These are phyloP conservation scores for Syzygium aqueum DNA, from an alignment of 345 rosid species.

Conservation along the genomic window DNA sequence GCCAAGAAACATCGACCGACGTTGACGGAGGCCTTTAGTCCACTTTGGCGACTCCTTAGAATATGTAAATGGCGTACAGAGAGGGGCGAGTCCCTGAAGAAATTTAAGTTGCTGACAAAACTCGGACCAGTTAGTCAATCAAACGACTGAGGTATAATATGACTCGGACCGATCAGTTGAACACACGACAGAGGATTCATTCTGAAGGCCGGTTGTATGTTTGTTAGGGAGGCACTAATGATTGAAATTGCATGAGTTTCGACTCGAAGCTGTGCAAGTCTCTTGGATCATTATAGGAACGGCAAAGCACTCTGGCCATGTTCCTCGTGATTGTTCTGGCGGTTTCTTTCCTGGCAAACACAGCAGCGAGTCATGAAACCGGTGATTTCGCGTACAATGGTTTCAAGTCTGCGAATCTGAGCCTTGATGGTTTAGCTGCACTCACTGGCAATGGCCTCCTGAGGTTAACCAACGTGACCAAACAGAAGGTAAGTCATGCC, in stretches of 20 bases:
- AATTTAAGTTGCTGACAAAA: background rate
- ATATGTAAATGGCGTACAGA: background rate
- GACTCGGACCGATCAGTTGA: background rate
- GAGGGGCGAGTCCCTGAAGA: background rate
- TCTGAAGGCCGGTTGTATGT: background rate
- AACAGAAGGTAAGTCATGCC: conserved; percentile 27
- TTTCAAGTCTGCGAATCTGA: conserved; percentile 12
- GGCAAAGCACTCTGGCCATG: background rate
- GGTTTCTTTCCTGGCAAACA: background rate
- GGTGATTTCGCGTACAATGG: background rate
- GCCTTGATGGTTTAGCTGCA: conserved; percentile 25
- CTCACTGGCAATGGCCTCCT: conserved; percentile 28
- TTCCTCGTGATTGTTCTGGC: background rate
- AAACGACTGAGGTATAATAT: background rate
- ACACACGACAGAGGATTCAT: background rate
- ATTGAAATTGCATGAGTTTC: background rate
- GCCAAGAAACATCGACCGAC: background rate
- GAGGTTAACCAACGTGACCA: conserved; percentile 36
- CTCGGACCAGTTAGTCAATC: background rate
- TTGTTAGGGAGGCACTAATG: background rate
- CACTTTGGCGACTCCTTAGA: background rate
- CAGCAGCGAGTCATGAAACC: background rate
- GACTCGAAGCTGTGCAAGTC: background rate
- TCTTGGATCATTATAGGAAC: background rate
- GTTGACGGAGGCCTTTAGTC: background rate